Conservation (phyloP, 352 stramenopile species). For the Saprolegnia diclina region DNA sequence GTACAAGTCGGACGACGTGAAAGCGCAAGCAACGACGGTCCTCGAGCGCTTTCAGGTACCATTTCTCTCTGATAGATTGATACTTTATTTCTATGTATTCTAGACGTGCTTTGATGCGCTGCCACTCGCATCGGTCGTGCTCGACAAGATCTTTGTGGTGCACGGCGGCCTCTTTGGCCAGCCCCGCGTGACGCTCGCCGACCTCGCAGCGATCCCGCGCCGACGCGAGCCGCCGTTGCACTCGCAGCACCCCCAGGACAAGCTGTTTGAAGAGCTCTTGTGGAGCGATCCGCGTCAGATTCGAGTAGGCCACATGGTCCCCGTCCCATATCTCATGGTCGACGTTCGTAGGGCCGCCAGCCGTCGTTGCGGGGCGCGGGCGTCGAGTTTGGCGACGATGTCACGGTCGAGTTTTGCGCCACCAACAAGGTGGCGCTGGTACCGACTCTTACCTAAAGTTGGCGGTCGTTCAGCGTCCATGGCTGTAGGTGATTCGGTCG, state of each 20-base stretch:
- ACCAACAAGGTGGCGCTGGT: conserved; percentile 87
- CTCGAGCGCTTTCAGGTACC: conserved; percentile 28
- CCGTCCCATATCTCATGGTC: too few relatives aligned
- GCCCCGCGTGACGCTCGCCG: conserved; percentile 85
- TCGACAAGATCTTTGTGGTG: conserved; percentile 92
- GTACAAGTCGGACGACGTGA: conserved; percentile 41
- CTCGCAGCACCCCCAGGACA: conserved; percentile 82
- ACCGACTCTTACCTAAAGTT: not conserved
- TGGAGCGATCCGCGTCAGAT: conserved; percentile 89
- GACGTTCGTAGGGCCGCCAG: conserved; percentile 45
- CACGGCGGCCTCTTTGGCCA: conserved; percentile 91
- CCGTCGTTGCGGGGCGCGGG: conserved; percentile 84
- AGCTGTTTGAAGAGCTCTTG: conserved; percentile 91
- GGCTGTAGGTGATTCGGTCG: conserved; percentile 79
- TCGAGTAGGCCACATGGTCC: too few relatives aligned
- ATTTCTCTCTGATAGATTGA: conserved; percentile 57
- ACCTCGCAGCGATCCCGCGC: conserved; percentile 85
- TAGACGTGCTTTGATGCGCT: conserved; percentile 76
- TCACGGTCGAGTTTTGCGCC: conserved; percentile 92
- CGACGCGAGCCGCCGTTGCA: conserved; percentile 89
- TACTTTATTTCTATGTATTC: conserved; percentile 53
- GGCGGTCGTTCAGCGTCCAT: too few relatives aligned
- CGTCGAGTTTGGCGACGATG: conserved; percentile 88
- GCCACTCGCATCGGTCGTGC: conserved; percentile 87
- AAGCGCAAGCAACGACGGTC: conserved; percentile 14